Evolutionary conservation across 805 yeast genomes (phyloP).

Genomic region (Saturnispora halmiae): DNA sequence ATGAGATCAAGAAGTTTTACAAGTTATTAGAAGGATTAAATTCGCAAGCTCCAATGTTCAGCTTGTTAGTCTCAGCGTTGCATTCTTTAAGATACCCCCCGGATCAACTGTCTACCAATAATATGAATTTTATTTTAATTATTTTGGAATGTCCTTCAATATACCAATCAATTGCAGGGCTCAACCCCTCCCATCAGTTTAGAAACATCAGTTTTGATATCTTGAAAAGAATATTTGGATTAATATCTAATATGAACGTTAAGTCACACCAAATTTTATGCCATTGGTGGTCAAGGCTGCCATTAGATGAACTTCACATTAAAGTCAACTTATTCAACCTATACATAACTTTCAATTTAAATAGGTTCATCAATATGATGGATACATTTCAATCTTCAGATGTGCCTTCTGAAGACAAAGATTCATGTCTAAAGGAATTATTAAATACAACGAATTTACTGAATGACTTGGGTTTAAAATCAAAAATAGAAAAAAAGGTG

Average conservation of each 20-base stretch:
- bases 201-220: conserved; percentile 57
- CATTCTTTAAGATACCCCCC: conserved; percentile 46
- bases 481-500: conserved; percentile 13
- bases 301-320: conserved; percentile 34
- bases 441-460: conserved; percentile 3
- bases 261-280: conserved; percentile 36
- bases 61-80: conserved; percentile 43
- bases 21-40: conserved; percentile 41
- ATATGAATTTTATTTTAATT: conserved; percentile 52
- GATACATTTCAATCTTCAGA: conserved; percentile 12
- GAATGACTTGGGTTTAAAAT: conserved; percentile 4
- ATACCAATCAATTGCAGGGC: conserved; percentile 34
- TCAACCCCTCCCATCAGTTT: conserved; percentile 35
- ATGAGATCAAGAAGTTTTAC: conserved; percentile 40
- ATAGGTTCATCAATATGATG: conserved; percentile 31
- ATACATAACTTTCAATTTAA: conserved; percentile 69
- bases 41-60: conserved; percentile 49
- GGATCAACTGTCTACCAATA: conserved; percentile 31
- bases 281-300: conserved; percentile 43
- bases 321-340: conserved; percentile 65
- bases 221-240: conserved; percentile 59
- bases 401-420: background rate
- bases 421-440: background rate
- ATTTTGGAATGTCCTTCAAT: conserved; percentile 62
- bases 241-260: conserved; percentile 44